Base-by-base conservation (phyloP, 2,329 filamentous ascomycete genomes). In the Sporothrix pallida region DNA sequence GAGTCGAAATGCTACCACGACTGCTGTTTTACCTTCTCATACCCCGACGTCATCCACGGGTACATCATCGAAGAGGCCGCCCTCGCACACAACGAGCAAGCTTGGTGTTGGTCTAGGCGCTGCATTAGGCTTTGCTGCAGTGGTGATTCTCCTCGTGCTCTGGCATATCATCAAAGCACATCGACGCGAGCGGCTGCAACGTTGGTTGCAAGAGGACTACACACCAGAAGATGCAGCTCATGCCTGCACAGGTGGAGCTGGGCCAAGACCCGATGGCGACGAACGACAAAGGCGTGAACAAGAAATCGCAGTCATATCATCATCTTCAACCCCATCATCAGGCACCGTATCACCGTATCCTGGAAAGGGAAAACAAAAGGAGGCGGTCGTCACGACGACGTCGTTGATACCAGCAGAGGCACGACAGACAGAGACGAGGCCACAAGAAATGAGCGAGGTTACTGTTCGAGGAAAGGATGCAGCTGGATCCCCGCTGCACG, bases 101-200 rank as follows among this genome's bases (percentile, higher is more conserved):
- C 71, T 72, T 9, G 71, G 58, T 13, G 60, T 31, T 12, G 71
- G 71, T 6, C 31, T 72, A 3, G 70, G 54, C 10, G 26, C 48
- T 48, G 58, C 71, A 4, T 31, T 72, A 8, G 71, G 71, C 26
- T 72, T 72, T 17, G 60, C 71, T 12, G 48, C 56, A 15, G 62
- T 72, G 42, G 60, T 58, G 13, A 60, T 67, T 12, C n/a, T 72
- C 13, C 15, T 72, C 26, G 62, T 67, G 6, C 37, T 56, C 17
- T 67, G 60, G 58, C 71, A 72, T 26, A 52, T 72, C 10, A 7
- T 42, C 26, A 72, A 54, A n/a, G 46, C 6, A 7, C 42, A 48
- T 7, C 17, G 71, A 12, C 23, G 44, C 13, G 15, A 60, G 13
- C 60, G 20, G 10, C 44, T 46, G n/a, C 58, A 31, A n/a, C 46